phyloP scores from a whole-genome alignment of 768 basidiomycete genomes.

The Mrakia blollopis region DNA sequence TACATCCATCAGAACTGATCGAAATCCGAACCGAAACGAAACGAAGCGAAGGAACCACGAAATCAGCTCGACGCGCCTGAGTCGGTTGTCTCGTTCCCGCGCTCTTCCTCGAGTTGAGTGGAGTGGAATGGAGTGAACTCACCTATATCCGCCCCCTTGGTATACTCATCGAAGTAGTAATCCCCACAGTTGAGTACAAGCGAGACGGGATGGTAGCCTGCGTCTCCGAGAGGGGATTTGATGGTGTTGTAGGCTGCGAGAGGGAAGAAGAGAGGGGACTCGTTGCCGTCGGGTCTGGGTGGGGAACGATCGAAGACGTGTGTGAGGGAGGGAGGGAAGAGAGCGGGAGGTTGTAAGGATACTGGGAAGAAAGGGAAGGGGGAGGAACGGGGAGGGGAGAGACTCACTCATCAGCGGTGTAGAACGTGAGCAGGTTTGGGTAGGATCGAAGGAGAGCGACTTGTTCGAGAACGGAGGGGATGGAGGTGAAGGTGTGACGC shows the following conservation, averaged over 20 bases:
- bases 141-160: slow-evolving; percentile 59
- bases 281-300: slow-evolving; percentile 55
- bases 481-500: slow-evolving; percentile 66
- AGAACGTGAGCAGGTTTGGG: slow-evolving; percentile 59
- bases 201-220: slow-evolving; percentile 55
- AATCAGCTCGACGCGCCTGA: not conserved
- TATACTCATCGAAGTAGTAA: slow-evolving; percentile 58
- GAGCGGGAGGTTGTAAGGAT: not conserved
- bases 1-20: slow-evolving; percentile 7
- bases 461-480: slow-evolving; percentile 59
- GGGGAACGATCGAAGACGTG: not conserved
- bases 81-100: slow-evolving; percentile 56
- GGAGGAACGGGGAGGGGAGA: too few species aligned
- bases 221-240: slow-evolving; percentile 47
- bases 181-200: slow-evolving; percentile 61
- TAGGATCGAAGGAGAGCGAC: slow-evolving; percentile 64
- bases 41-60: too few species aligned
- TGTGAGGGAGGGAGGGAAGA: slow-evolving; percentile 8
- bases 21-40: slow-evolving; percentile 39
- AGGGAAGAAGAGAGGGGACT: slow-evolving; percentile 63
- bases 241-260: slow-evolving; percentile 50
- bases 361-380: too few species aligned
- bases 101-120: not conserved
- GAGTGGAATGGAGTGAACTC: not conserved
- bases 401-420: slow-evolving; percentile 60